Base-by-base conservation (phyloP, 805 yeast genomes). In the Zygoascus tannicola region DNA sequence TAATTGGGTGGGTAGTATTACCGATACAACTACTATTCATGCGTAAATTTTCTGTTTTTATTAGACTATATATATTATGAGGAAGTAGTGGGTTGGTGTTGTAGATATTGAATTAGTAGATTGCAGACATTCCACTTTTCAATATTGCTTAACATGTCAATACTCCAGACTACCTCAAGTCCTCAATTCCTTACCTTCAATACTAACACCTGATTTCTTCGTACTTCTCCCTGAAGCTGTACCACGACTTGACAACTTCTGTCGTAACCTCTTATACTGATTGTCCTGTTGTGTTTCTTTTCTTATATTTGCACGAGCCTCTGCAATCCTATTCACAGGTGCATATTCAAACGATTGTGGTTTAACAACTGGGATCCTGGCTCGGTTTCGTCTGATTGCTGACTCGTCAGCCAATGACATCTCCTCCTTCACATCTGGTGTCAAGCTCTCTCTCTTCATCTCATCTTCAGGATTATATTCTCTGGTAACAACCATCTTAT, bases 291-390 rank as follows among this genome's bases (percentile, higher is more conserved):
- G 56, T 78, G 77, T 53, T 69, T 64, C 45, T 57, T 55, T 50
- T 59, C 58, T 45, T 56, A 56, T 36, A 48, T 46, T 47, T 3
- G 50, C 48, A 16, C 15, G 30, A 10, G 32, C 40, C 21, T 37
- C 43, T 4, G 43, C 18, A 8, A 52, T 30, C 22, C 42, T 38
- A 22, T 83, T 83, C 57, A 72, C 78, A 44, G 97, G 97, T 1
- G 97, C 97, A 58, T 84, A 80, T 56, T 81, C 83, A 68, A 85
- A 88, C 47, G 90, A 94, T 12, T 86, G 77, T 2, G 92, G 81
- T 50, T 92, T 76, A 37, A 90, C 87, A 30, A 81, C 79, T n/a
- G 97, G 97, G 40, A 92, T 90, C 33, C 95, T 95, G 3, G 97
- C 97, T 63, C 97, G 76, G 63, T 84, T 84, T 65, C 96, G 76